Base-by-base conservation (phyloP, 208 protist genomes). In the Angomonas deanei region DNA sequence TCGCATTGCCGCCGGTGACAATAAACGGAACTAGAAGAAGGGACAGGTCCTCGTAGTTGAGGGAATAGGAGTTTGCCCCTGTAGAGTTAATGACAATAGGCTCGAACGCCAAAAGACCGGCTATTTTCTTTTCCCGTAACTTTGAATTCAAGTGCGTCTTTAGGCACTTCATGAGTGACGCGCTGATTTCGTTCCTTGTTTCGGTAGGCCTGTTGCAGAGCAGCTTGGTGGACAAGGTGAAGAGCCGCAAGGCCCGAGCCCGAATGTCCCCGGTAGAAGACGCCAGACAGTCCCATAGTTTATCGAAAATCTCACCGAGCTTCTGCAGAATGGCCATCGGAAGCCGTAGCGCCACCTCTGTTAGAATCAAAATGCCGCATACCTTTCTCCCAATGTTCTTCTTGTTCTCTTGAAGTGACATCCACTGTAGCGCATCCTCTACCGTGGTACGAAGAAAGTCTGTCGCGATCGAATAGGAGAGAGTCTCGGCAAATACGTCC, bases 81-180 rank as follows among this genome's bases (percentile, higher is more conserved):
- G 76, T 74, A 26, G 80, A 85, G 68, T 80, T 88, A 62, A 82
- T 88, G 6, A 90, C 79, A 21, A 94, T 82, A n/a, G 88, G 82
- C 65, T 94, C 77, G 70, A 94, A 94, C 0, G 83, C 88, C 3
- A 94, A 61, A 23, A 94, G 59, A 0, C 88, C 88, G n/a, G 88
- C 84, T 11, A 89, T 77, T 21, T 77, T 74, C 30, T 70, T 76
- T 24, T 86, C 78, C 27, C 76, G 65, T 3, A 60, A 69, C 49
- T 88, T 94, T 17, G 82, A 83, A 13, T 66, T 61, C 31, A 94
- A 67, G 53, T 83, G 72, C 30, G 47, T 66, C 42, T 84, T 83
- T 17, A 94, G 72, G 34, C 85, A 76, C 24, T 78, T 68, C 64
- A 94, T 74, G 10, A 92, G 72, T 23, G 60, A 42, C 33, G 80